Percentiles rank a stretch among this genome's conserved stretches.
phyloP scores from a whole-genome alignment of 208 protist species.

The Trypanosoma theileri region DNA sequence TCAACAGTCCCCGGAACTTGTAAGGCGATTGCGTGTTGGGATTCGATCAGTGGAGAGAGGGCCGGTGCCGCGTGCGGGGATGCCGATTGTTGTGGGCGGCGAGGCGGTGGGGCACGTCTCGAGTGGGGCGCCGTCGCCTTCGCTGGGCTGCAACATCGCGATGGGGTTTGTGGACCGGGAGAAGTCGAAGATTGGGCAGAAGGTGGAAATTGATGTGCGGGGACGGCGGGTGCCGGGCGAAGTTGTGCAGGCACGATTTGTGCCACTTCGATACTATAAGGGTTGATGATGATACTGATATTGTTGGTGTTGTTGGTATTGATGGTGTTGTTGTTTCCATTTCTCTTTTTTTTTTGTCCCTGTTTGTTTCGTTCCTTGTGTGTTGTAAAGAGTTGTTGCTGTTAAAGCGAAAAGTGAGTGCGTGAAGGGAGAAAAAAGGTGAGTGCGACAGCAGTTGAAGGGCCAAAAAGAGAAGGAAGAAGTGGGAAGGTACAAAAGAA shows the following conservation, averaged over 20 bases:
- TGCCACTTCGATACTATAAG: slow-evolving; percentile 63
- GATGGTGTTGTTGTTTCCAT: neutral
- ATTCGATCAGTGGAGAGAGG: slow-evolving; percentile 73
- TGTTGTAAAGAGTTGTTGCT: too few relatives aligned
- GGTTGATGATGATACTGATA: slow-evolving; percentile 6
- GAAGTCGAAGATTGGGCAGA: slow-evolving; percentile 67
- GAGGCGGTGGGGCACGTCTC: slow-evolving; percentile 90
- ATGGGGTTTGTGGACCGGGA: slow-evolving; percentile 91
- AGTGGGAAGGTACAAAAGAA: too few relatives aligned
- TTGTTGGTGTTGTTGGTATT: neutral
- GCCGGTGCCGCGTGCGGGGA: slow-evolving; percentile 86
- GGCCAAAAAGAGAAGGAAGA: too few relatives aligned
- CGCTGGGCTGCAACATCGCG: slow-evolving; percentile 86
- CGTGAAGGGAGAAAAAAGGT: too few relatives aligned
- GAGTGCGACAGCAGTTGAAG: too few relatives aligned
- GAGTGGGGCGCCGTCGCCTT: slow-evolving; percentile 88
- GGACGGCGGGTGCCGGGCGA: slow-evolving; percentile 66
- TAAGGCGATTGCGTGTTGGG: slow-evolving; percentile 86
- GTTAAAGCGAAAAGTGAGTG: too few relatives aligned
- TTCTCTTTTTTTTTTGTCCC: neutral
- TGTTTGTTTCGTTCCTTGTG: neutral
- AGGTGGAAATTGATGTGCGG: slow-evolving; percentile 90
- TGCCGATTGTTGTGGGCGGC: slow-evolving; percentile 64
- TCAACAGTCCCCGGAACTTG: slow-evolving; percentile 41
- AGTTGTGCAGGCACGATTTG: slow-evolving; percentile 93